These are phyloP conservation scores for Scleromitrula shiraiana DNA, from an alignment of 2,329 filamentous ascomycete species.

Conservation along the genomic window DNA sequence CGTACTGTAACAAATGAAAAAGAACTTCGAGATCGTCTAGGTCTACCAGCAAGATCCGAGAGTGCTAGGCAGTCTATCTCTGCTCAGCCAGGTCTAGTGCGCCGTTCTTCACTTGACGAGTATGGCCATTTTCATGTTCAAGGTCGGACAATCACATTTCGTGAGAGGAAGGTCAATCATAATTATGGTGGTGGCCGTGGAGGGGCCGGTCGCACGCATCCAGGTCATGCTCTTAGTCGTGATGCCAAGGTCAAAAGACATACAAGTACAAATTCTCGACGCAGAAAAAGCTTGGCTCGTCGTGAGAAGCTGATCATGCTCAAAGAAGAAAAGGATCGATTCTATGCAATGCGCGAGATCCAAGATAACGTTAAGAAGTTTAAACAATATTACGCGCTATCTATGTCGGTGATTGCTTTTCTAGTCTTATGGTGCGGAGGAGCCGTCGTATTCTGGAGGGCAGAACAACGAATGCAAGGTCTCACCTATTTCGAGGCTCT, in stretches of 20 bases:
- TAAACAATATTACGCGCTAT: constrained; percentile 53
- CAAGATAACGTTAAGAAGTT: constrained; percentile 48
- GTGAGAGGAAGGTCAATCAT: constrained; percentile 20
- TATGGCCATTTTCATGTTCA: constrained; percentile 32
- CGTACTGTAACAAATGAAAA: constrained; percentile 45
- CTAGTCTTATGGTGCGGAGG: constrained; percentile 57
- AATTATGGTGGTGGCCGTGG: constrained; percentile 22
- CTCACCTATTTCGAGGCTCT: constrained; percentile 57
- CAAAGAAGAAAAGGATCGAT: constrained; percentile 50
- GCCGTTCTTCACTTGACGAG: constrained; percentile 22
- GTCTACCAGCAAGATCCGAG: constrained; percentile 25
- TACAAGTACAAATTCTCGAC: constrained; percentile 8
- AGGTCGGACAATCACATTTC: constrained; percentile 31
- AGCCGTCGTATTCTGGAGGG: constrained; percentile 54
- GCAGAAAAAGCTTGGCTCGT: constrained; percentile 11
- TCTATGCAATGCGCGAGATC: constrained; percentile 58
- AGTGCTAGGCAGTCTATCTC: too few species aligned
- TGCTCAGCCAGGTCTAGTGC: constrained; percentile 26
- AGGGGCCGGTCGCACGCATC: constrained; percentile 18
- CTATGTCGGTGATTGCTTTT: constrained; percentile 51
- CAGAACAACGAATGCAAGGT: constrained; percentile 44
- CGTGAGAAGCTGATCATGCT: constrained; percentile 44
- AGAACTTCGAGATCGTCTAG: constrained; percentile 37
- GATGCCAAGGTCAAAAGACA: constrained; percentile 23
- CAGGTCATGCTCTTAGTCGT: constrained; percentile 16